These are phyloP conservation scores for Yarrowia yakushimensis DNA, from an alignment of 805 yeast genomes.

Conservation along the genomic window DNA sequence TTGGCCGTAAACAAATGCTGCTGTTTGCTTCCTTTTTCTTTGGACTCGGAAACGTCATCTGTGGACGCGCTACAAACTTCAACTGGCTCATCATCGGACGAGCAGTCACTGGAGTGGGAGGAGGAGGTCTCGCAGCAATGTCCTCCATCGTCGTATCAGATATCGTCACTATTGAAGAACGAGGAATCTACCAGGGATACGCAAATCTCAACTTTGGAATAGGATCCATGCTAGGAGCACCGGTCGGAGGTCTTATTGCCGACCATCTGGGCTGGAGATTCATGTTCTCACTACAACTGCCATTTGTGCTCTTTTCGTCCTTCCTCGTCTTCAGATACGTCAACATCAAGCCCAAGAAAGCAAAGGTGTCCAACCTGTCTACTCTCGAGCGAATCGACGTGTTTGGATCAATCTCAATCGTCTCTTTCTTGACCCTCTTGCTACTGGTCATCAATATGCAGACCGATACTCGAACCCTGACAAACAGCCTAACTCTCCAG, in stretches of 20 bases:
- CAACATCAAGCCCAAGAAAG: conserved; percentile 41
- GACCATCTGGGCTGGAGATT: conserved; percentile 61
- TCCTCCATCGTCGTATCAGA: conserved; percentile 78
- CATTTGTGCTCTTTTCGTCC: conserved; percentile 40
- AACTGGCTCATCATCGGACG: conserved; percentile 64
- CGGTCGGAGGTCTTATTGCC: conserved; percentile 53
- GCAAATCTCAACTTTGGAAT: conserved; percentile 71
- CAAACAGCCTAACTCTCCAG: conserved; percentile 44
- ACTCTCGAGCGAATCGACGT: conserved; percentile 48
- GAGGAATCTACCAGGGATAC: conserved; percentile 81
- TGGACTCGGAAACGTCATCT: conserved; percentile 48
- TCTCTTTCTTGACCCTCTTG: conserved; percentile 45
- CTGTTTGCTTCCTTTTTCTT: conserved; percentile 45
- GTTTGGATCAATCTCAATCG: conserved; percentile 46
- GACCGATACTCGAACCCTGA: conserved; percentile 49
- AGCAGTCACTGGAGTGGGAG: conserved; percentile 82
- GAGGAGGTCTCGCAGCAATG: conserved; percentile 77
- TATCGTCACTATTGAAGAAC: conserved; percentile 65
- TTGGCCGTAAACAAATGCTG: conserved; percentile 39
- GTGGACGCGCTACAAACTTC: conserved; percentile 56
- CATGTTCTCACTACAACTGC: conserved; percentile 43
- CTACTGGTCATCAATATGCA: conserved; percentile 53
- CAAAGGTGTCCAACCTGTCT: conserved; percentile 34
- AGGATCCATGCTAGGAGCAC: conserved; percentile 75
- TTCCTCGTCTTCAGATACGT: conserved; percentile 33